Percentiles rank a stretch among this genome's conserved stretches.
phyloP scores from a whole-genome alignment of 495 filamentous ascomycete species.

The Aspergillus ellipticus region DNA sequence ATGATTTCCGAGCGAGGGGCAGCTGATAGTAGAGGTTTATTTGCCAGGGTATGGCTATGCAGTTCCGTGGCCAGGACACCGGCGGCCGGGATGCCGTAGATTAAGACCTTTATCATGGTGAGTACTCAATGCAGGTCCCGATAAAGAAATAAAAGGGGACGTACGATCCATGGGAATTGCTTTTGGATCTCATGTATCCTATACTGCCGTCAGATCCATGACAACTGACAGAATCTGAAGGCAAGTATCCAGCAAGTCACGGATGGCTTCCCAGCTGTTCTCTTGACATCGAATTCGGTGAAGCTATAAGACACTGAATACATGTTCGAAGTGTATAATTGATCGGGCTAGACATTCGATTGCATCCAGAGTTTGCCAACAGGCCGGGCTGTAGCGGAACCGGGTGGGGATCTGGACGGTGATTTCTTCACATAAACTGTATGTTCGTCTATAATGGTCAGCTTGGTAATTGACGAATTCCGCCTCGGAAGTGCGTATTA shows the following conservation, averaged over 20 bases:
- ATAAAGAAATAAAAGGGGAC: not conserved
- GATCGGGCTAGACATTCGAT: not conserved
- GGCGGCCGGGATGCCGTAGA: constrained; percentile 10
- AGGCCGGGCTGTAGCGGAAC: constrained; percentile 25
- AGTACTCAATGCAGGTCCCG: not conserved
- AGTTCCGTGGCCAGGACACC: constrained; percentile 15
- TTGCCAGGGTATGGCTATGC: constrained; percentile 5
- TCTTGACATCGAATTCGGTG: constrained; percentile 45
- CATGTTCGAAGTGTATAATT: constrained; percentile 33
- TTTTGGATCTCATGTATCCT: constrained; percentile 1
- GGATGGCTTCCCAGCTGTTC: constrained; percentile 27
- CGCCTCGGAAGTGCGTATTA: not conserved
- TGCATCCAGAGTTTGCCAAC: constrained; percentile 6
- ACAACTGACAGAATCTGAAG: constrained; percentile 39
- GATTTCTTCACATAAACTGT: constrained; percentile 3
- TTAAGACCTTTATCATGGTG: not conserved
- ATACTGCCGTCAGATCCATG: constrained; percentile 22
- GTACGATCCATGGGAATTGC: constrained; percentile 10
- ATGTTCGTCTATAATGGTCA: not conserved
- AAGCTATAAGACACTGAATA: constrained; percentile 47
- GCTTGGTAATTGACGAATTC: not conserved
- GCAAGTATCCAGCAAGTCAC: constrained; percentile 40
- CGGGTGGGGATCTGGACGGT: constrained; percentile 13
- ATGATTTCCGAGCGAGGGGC: constrained; percentile 11
- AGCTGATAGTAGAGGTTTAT: constrained; percentile 2